Base-by-base conservation (phyloP, 2,329 filamentous ascomycete genomes). In the Orbilia javanica region DNA sequence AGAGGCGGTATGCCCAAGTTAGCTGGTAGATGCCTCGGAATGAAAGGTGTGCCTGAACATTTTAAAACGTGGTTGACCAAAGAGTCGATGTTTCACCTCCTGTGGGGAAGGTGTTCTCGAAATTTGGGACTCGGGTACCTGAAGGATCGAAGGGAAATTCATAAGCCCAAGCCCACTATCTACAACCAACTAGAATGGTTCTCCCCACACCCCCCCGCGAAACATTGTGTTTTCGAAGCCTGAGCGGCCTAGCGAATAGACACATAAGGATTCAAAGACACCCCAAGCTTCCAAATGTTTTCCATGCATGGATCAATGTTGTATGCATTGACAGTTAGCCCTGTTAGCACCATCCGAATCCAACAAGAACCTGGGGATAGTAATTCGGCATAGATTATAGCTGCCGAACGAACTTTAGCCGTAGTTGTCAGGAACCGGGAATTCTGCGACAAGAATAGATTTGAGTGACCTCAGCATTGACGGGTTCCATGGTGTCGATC, bases 151-250 rank as follows among this genome's bases (percentile, higher is more conserved):
- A 34, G 27, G 48, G 18, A 52, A 60, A 67, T 74, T 62, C 52
- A 67, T 62, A 53, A n/a, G 42, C 22, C 42, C 18, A 53, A 48
- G 39, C 52, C 34, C 20, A 42, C 53, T 67, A 74, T 74, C 70
- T 52, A 50, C 34, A 52, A 50, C 25, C 39, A 57, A 62, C 44
- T 52, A 29, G 50, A 50, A 27, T 29, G 53, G n/a, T 52, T 46
- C 36, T 39, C 72, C 50, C 72, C 57, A 60, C 65, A 69, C 52
- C 48, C 15, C 50, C 20, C 27, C 20, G 39, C 72, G 57, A 70
- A 76, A 76, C 72, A 76, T 42, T 8, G 27, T 57, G 72, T 76
- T 70, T 69, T 76, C 48, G 57, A 60, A 70, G 72, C 72, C 72
- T 76, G 53, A 13, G n/a, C 50, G 10, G 3, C 18, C 4, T 31